Evolutionary conservation across 805 yeast genomes (phyloP).

Genomic region (Candida broadrunensis): DNA sequence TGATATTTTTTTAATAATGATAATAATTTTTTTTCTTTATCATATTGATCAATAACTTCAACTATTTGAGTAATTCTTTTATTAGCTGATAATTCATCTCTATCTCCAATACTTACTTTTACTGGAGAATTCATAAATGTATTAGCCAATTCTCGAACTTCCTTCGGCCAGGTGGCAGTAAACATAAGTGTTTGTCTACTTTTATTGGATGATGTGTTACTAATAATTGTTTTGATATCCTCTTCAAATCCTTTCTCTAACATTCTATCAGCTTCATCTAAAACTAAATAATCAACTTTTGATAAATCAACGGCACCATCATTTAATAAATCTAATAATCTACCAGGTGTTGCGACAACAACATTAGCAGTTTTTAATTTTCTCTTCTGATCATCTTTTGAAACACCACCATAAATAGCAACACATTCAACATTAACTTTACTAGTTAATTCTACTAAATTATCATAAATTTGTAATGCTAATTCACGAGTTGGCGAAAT

Average conservation of each 20-base stretch:
- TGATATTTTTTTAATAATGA: slow-evolving; percentile 74
- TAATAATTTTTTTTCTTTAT: slow-evolving; percentile 74
- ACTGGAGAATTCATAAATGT: slow-evolving; percentile 84
- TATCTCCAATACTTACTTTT: slow-evolving; percentile 87
- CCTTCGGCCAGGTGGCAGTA: slow-evolving; percentile 99
- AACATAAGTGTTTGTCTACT: slow-evolving; percentile 92
- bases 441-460: slow-evolving; percentile 63
- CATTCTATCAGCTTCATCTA: slow-evolving; percentile 99
- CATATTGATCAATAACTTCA: slow-evolving; percentile 76
- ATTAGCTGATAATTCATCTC: slow-evolving; percentile 92
- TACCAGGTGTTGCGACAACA: slow-evolving; percentile 98
- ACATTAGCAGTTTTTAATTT: slow-evolving; percentile 66
- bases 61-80: slow-evolving; percentile 91
- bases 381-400: slow-evolving; percentile 85
- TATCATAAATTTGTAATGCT: slow-evolving; percentile 91
- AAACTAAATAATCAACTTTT: slow-evolving; percentile 70
- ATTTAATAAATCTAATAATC: slow-evolving; percentile 83
- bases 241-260: slow-evolving; percentile 97
- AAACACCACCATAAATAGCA: slow-evolving; percentile 96
- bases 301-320: slow-evolving; percentile 79
- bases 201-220: slow-evolving; percentile 44
- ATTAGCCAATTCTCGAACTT: slow-evolving; percentile 88
- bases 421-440: slow-evolving; percentile 65
- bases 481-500: slow-evolving; percentile 97
- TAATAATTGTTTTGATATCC: slow-evolving; percentile 83